phyloP scores from a whole-genome alignment of 202 grass and related monocot genomes.

The Saccharum hybrid region DNA sequence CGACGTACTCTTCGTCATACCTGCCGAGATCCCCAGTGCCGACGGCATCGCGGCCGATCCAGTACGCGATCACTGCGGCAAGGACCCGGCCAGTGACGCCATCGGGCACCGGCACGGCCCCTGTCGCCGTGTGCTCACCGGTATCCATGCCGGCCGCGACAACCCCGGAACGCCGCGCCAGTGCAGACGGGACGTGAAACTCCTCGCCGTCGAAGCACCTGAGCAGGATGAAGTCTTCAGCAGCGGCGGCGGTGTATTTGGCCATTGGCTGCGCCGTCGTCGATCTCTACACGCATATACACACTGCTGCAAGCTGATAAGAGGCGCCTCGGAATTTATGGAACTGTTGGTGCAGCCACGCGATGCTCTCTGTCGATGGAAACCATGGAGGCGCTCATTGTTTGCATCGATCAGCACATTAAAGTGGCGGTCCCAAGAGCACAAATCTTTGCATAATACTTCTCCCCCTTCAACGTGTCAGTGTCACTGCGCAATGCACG shows the following conservation, averaged over 20 bases:
- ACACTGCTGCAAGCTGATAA: neutral
- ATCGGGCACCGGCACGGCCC: neutral
- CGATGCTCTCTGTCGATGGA: neutral
- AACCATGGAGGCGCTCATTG: neutral
- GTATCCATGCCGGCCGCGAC: slow-evolving; percentile 12
- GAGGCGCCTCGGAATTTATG: neutral
- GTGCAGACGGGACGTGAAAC: slow-evolving; percentile 18
- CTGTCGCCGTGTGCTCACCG: neutral
- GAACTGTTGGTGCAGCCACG: too few relatives aligned
- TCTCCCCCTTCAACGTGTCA: neutral
- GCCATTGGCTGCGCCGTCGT: neutral
- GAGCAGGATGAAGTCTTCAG: slow-evolving; percentile 6
- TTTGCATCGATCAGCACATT: neutral
- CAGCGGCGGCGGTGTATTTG: neutral
- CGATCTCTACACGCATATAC: too few relatives aligned
- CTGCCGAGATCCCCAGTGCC: neutral
- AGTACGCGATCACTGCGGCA: slow-evolving; percentile 36
- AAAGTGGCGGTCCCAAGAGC: neutral
- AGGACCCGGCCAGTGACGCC: slow-evolving; percentile 11
- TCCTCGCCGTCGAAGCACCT: slow-evolving; percentile 44
- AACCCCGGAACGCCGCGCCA: slow-evolving; percentile 3
- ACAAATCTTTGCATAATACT: neutral
- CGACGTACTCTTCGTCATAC: slow-evolving; percentile 33
- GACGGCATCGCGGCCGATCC: slow-evolving; percentile 11
- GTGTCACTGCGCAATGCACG: neutral